Conservation (phyloP, 768 basidiomycete species). For the Podaxis sp. region DNA sequence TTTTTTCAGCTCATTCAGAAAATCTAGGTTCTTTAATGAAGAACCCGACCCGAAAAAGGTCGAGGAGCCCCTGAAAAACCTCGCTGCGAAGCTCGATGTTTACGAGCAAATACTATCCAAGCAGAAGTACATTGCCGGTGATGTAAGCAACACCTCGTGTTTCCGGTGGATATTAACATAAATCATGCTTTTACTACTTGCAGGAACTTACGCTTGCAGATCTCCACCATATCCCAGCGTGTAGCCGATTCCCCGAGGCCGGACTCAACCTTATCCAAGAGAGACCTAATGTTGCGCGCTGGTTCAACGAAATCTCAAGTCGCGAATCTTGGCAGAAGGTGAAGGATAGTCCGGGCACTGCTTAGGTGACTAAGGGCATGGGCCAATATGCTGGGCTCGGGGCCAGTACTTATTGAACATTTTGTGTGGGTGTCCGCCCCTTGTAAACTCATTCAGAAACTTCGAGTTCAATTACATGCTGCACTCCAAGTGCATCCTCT, state of each 20-base stretch:
- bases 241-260: conserved; percentile 15
- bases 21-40: conserved; percentile 23
- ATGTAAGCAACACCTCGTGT: conserved; percentile 23
- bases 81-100: conserved; percentile 36
- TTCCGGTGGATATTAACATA: background rate
- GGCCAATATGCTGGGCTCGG: background rate
- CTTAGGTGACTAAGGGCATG: background rate
- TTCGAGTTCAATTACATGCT: too few relatives aligned
- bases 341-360: conserved; percentile 20
- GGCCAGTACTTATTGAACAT: too few relatives aligned
- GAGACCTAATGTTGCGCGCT: conserved; percentile 41
- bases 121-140: conserved; percentile 45
- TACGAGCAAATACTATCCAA: conserved; percentile 50
- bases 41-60: conserved; percentile 18
- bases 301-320: conserved; percentile 33
- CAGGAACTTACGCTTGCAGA: conserved; percentile 46
- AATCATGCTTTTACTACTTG: background rate
- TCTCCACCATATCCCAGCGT: conserved; percentile 45
- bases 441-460: too few relatives aligned
- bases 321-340: conserved; percentile 50
- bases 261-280: conserved; percentile 29
- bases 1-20: background rate
- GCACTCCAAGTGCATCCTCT: too few relatives aligned
- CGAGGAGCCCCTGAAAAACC: conserved; percentile 19
- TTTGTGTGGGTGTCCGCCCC: too few relatives aligned